phyloP scores from a whole-genome alignment of 495 filamentous ascomycete species.

The Geopyxis carbonaria region DNA sequence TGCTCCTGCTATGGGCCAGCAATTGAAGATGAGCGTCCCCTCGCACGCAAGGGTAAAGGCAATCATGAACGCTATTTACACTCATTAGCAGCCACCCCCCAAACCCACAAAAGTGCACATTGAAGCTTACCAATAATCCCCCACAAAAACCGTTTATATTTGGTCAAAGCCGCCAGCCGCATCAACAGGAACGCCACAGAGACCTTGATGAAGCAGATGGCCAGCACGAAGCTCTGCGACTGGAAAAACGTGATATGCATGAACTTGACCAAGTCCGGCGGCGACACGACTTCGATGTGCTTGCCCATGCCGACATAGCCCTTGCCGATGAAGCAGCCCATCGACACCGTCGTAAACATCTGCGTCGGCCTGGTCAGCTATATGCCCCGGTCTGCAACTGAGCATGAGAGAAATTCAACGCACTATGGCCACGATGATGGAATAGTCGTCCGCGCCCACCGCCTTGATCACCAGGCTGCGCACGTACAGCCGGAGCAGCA shows the following conservation, averaged over 20 bases:
- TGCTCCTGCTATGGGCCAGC: slow-evolving; percentile 24
- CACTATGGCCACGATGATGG: not conserved
- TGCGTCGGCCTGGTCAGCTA: not conserved
- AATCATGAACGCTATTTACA: slow-evolving; percentile 23
- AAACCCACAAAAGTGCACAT: slow-evolving; percentile 5
- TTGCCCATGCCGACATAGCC: not conserved
- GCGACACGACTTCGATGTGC: not conserved
- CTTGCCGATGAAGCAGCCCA: not conserved
- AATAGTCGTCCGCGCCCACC: not conserved
- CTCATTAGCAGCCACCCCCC: too few species aligned
- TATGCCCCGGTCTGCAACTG: not conserved
- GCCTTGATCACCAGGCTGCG: not conserved
- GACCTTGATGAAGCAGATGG: slow-evolving; percentile 32
- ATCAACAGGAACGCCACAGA: slow-evolving; percentile 30
- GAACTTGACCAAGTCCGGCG: not conserved
- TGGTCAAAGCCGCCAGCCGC: slow-evolving; percentile 25
- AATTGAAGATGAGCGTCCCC: slow-evolving; percentile 27
- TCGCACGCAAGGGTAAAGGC: slow-evolving; percentile 26
- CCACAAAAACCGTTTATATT: slow-evolving; percentile 24
- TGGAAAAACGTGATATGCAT: slow-evolving; percentile 29
- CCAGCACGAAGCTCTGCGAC: slow-evolving; percentile 28
- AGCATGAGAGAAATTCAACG: not conserved
- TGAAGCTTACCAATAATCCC: not conserved
- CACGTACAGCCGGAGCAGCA: not conserved
- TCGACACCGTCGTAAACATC: too few species aligned